Conservation (phyloP, 768 basidiomycete genomes). For the Hortiboletus flavorubellus region DNA sequence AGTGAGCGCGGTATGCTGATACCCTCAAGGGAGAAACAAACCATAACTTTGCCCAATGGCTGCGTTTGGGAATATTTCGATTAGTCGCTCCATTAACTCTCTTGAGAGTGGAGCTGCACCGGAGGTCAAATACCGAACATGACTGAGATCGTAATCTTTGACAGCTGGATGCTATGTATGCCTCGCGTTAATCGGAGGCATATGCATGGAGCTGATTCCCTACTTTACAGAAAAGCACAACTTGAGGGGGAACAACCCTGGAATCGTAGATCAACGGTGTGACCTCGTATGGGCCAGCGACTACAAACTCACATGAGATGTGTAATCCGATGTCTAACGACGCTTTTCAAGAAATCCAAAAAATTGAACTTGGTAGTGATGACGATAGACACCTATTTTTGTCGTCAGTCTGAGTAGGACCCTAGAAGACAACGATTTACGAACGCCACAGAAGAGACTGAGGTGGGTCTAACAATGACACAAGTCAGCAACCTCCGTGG, state of each 20-base stretch:
- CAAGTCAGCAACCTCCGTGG: conserved; percentile 1
- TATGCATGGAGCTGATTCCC: not conserved
- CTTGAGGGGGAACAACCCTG: conserved; percentile 47
- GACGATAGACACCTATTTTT: conserved; percentile 47
- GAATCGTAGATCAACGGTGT: not conserved
- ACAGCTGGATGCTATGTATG: conserved; percentile 38
- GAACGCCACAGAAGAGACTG: conserved; percentile 51
- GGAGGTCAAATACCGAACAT: conserved; percentile 35
- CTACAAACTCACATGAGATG: conserved; percentile 37
- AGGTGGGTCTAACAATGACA: conserved; percentile 51
- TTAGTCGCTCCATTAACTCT: conserved; percentile 47
- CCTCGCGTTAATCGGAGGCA: not conserved
- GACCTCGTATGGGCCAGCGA: not conserved
- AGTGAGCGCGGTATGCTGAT: not conserved
- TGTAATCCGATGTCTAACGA: conserved; percentile 43
- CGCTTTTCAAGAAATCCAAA: conserved; percentile 42
- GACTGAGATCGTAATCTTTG: conserved; percentile 38
- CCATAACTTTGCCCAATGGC: conserved; percentile 64
- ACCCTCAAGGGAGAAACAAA: conserved; percentile 17
- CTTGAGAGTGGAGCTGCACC: conserved; percentile 60
- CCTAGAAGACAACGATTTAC: conserved; percentile 17
- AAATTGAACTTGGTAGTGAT: conserved; percentile 45
- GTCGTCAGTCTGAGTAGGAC: conserved; percentile 4
- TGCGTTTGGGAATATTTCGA: conserved; percentile 44
- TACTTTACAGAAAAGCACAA: conserved; percentile 50